These are phyloP conservation scores for Talaromyces borbonicus DNA, from an alignment of 495 filamentous ascomycete genomes.

Conservation along the genomic window DNA sequence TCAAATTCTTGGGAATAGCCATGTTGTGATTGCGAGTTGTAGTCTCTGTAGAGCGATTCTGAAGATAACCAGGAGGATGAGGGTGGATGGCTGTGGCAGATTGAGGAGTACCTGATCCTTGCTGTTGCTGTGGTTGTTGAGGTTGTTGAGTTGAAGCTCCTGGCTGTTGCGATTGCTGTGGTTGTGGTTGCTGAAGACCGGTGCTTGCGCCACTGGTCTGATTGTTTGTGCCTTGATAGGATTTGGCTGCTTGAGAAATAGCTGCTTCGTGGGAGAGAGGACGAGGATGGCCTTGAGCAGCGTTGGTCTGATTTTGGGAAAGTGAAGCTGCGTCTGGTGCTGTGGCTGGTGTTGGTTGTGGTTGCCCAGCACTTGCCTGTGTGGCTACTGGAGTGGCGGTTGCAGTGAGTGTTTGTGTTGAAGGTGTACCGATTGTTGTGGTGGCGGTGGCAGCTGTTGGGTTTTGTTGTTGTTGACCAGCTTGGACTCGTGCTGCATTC, in stretches of 20 bases:
- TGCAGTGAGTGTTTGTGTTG: conserved; percentile 30
- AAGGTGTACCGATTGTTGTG: conserved; percentile 20
- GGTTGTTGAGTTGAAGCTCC: conserved; percentile 2
- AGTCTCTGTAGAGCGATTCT: conserved; percentile 39
- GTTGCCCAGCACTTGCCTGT: conserved; percentile 16
- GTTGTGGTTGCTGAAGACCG: conserved; percentile 27
- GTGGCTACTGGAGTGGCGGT: conserved; percentile 35
- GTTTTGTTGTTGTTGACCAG: conserved; percentile 30
- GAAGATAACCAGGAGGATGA: conserved; percentile 42
- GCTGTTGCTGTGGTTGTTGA: conserved; percentile 17
- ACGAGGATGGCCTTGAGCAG: conserved; percentile 41
- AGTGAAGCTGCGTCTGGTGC: conserved; percentile 15
- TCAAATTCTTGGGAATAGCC: conserved; percentile 73
- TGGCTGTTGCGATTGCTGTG: too few relatives aligned
- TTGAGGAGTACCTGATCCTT: conserved; percentile 24
- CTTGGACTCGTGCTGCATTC: conserved; percentile 40
- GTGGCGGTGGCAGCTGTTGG: conserved; percentile 10
- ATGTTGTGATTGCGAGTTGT: conserved; percentile 45
- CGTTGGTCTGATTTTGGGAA: conserved; percentile 28
- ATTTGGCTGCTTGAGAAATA: conserved; percentile 47
- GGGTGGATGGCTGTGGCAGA: conserved; percentile 29
- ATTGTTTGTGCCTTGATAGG: conserved; percentile 36
- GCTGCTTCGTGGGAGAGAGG: conserved; percentile 56
- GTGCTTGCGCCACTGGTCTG: too few relatives aligned
- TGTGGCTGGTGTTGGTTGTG: conserved; percentile 28